Evolutionary conservation across 306 rosid species (phyloP).

Genomic region (Crotalaria pallida): DNA sequence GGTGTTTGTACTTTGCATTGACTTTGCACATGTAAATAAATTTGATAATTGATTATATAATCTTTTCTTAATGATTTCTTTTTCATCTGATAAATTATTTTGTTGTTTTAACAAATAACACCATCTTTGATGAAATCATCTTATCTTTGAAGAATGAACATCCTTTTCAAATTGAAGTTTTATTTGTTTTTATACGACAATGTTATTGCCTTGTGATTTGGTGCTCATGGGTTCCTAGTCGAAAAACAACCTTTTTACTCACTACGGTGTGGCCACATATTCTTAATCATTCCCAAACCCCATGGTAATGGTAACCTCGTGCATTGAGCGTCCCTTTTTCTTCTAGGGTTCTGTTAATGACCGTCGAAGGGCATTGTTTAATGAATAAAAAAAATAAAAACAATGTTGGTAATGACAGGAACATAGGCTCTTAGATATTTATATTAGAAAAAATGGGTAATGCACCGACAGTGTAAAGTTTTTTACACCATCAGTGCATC

Average conservation of each 20-base stretch:
- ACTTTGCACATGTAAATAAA: background rate
- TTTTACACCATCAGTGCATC: too few species aligned
- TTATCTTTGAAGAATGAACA: background rate
- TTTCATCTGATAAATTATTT: background rate
- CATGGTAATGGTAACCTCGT: background rate
- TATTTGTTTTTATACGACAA: background rate
- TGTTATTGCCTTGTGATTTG: background rate
- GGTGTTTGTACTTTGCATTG: background rate
- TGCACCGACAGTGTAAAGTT: too few species aligned
- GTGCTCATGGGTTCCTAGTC: background rate
- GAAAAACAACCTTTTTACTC: background rate
- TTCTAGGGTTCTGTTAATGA: too few species aligned
- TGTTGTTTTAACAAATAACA: slow-evolving; percentile 6
- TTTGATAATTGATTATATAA: background rate
- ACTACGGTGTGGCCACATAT: background rate
- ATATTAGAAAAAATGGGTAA: too few species aligned
- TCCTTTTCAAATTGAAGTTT: background rate
- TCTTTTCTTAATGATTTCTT: background rate
- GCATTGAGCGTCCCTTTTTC: background rate
- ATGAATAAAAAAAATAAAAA: too few species aligned
- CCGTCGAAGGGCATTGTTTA: too few species aligned
- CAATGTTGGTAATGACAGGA: too few species aligned
- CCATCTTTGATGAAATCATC: background rate
- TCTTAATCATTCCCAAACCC: background rate
- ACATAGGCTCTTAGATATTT: too few species aligned